Evolutionary conservation across 2,329 filamentous ascomycete genomes (phyloP).

Genomic region (Colletotrichum sp.): DNA sequence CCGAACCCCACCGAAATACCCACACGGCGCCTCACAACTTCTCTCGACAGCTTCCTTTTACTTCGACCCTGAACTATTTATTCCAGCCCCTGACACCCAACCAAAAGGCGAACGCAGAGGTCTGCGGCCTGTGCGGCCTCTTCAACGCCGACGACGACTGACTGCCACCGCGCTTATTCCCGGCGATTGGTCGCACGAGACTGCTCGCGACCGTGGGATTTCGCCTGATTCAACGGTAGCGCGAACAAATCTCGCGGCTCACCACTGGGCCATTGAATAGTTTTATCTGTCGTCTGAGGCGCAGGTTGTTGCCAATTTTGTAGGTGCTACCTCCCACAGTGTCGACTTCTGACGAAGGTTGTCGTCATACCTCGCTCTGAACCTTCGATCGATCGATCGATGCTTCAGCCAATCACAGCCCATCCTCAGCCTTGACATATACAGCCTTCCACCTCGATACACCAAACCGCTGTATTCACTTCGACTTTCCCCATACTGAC

Average conservation of each 20-base stretch:
- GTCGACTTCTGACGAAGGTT: neutral
- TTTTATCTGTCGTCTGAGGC: neutral
- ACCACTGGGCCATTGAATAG: neutral
- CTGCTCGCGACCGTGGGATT: no score
- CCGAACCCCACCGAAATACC: neutral
- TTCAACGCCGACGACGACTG: neutral
- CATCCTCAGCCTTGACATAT: neutral
- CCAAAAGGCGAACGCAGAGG: neutral
- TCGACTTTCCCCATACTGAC: neutral
- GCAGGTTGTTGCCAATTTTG: neutral
- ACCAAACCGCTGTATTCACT: neutral
- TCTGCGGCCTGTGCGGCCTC: neutral
- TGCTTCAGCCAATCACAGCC: conserved; percentile 28
- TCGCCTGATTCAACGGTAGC: no score
- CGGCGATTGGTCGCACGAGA: no score
- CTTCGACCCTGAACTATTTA: neutral
- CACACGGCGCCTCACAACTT: neutral
- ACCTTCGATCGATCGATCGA: conserved; percentile 37
- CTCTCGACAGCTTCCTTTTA: neutral
- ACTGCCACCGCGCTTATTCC: no score
- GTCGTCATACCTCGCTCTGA: conserved; percentile 12
- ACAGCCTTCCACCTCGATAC: conserved; percentile 4
- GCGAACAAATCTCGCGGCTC: neutral
- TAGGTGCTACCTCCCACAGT: conserved; percentile 2
- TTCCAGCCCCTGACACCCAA: neutral